These are phyloP conservation scores for Paulownia fortunei DNA, from an alignment of 257 asterid species.

Conservation along the genomic window DNA sequence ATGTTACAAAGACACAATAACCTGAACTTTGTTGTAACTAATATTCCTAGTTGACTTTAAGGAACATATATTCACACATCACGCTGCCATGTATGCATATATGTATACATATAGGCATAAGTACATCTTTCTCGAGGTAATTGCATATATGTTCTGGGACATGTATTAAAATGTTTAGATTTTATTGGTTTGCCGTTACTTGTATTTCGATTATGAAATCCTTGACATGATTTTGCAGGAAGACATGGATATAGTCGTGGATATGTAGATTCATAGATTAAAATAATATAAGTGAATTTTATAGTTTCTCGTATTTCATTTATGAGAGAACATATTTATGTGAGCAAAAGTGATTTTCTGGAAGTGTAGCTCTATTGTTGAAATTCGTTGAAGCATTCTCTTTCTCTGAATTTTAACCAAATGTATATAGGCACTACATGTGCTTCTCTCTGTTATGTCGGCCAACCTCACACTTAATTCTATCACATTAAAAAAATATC, in stretches of 20 bases:
- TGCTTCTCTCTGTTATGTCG: neutral
- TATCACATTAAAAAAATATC: neutral
- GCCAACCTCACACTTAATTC: conserved; percentile 4
- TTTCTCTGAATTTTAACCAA: neutral
- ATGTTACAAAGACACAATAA: neutral
- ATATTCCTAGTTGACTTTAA: neutral
- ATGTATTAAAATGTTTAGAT: neutral
- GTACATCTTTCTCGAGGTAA: neutral
- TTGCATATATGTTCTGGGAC: neutral
- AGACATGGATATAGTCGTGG: neutral
- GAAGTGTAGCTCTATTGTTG: neutral
- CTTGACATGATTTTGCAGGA: conserved; percentile 2
- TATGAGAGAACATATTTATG: neutral
- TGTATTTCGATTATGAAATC: neutral
- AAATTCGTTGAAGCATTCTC: neutral
- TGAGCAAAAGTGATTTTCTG: neutral
- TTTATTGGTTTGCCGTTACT: neutral
- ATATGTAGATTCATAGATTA: neutral
- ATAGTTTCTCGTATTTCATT: neutral
- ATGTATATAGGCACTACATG: neutral
- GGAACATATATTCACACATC: neutral
- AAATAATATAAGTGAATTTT: neutral
- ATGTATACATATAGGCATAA: neutral
- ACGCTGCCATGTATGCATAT: too few species aligned
- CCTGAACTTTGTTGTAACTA: neutral